Evolutionary conservation across 179 eudicot genomes (phyloP), one percentile per base, ranked within the genome.

Genomic region (Actinidia polygama): DNA sequence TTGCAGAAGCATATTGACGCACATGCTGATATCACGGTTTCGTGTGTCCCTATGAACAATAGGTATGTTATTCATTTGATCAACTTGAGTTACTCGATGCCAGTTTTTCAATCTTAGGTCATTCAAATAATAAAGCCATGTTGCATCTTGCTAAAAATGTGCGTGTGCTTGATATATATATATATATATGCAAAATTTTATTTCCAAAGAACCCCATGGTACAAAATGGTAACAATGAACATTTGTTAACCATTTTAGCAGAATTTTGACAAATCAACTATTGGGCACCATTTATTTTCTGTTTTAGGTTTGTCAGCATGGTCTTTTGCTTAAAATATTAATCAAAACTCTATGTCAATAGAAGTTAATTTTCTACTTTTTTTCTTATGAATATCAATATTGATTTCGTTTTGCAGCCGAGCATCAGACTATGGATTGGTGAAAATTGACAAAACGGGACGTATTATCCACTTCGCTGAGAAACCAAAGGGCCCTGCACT

Each of bases 371-470:
- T 23, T 50, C 23, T 59, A 2, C 62, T 5, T 80, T 36, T 51
- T 11, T 12, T 4, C 44, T 40, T 0, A 16, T 44, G 24, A 24
- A 40, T 49, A 36, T 18, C 7, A 12, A 75, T 73, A 59, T 69
- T 50, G n/a, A 70, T 74, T 61, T 80, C 50, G 49, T 68, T 70
- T 73, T 81, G 80, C 94, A 96, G 99, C 81, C 99, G 98, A 81
- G 99, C 99, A 81, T 96, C 98, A 61, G 99, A 94, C 79, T 94
- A 86, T 86, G 99, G 95, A 36, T 80, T 96, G 91, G 91, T 96
- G 98, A 96, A 96, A 89, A 94, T 94, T 77, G 94, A 96, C 64
- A 80, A 85, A 67, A 92, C 87, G 30, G 97, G 99, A 40, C 92
- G 92, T 18, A 89, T 96, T 58, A 83, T 90, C 82, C 87, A 92